Evolutionary conservation across 805 yeast species (phyloP).

Genomic region (Scheffersomyces lignosus): DNA sequence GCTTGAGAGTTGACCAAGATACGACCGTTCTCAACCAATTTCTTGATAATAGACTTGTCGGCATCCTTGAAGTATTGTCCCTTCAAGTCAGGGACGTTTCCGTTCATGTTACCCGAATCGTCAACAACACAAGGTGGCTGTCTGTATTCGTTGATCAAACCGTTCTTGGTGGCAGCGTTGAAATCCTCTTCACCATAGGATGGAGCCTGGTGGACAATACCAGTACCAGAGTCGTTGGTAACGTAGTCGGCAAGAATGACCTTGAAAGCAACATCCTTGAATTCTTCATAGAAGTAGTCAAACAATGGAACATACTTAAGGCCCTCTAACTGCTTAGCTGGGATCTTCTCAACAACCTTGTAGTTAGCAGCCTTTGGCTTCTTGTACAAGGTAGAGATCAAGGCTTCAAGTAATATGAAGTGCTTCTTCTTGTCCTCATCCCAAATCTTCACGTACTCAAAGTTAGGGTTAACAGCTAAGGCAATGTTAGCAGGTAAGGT

Average conservation of each 20-base stretch:
- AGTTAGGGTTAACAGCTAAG: slow-evolving; percentile 85
- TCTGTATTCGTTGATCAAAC: slow-evolving; percentile 67
- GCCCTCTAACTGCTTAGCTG: slow-evolving; percentile 81
- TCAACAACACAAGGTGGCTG: slow-evolving; percentile 94
- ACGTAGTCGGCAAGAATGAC: slow-evolving; percentile 85
- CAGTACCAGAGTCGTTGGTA: slow-evolving; percentile 94
- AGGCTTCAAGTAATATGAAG: slow-evolving; percentile 81
- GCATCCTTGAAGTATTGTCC: slow-evolving; percentile 95
- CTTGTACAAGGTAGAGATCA: slow-evolving; percentile 84
- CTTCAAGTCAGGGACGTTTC: slow-evolving; percentile 67
- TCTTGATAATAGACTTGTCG: slow-evolving; percentile 85
- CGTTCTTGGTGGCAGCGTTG: slow-evolving; percentile 72
- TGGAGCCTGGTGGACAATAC: slow-evolving; percentile 98
- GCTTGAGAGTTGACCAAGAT: slow-evolving; percentile 77
- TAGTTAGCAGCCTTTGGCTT: slow-evolving; percentile 90
- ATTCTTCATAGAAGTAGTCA: slow-evolving; percentile 74
- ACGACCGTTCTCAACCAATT: slow-evolving; percentile 74
- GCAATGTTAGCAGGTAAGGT: slow-evolving; percentile 94
- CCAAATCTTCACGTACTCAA: slow-evolving; percentile 87
- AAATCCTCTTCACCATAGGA: slow-evolving; percentile 99
- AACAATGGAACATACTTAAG: slow-evolving; percentile 79
- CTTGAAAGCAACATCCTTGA: slow-evolving; percentile 74
- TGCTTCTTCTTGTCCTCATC: slow-evolving; percentile 84
- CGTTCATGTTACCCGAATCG: slow-evolving; percentile 83
- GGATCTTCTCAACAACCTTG: slow-evolving; percentile 75